phyloP scores from a whole-genome alignment of 495 filamentous ascomycete species.

The Tuber microsphaerosporum region DNA sequence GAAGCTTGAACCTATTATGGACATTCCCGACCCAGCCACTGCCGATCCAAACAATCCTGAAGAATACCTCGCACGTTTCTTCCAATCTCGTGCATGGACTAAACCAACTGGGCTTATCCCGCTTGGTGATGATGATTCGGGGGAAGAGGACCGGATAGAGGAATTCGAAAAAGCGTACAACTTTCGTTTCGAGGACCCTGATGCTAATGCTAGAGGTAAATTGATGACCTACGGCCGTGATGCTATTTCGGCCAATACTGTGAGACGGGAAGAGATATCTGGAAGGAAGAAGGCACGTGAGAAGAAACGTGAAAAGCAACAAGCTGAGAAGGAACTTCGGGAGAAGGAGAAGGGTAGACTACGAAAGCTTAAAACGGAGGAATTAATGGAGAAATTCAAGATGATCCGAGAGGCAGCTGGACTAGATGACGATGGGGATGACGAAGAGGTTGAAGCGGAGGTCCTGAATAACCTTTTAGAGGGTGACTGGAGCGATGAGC shows the following conservation, averaged over 20 bases:
- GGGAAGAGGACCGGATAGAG: constrained; percentile 73
- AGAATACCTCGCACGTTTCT: constrained; percentile 78
- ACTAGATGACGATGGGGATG: constrained; percentile 57
- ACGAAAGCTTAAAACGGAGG: constrained; percentile 77
- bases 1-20: constrained; percentile 42
- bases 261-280: constrained; percentile 72
- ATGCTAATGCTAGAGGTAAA: constrained; percentile 61
- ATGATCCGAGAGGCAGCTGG: constrained; percentile 84
- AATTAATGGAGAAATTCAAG: constrained; percentile 71
- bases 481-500: constrained; percentile 72
- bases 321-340: constrained; percentile 65
- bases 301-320: constrained; percentile 64
- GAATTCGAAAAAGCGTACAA: constrained; percentile 92
- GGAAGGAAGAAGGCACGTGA: constrained; percentile 69
- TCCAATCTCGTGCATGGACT: constrained; percentile 83
- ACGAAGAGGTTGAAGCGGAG: constrained; percentile 60
- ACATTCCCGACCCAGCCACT: constrained; percentile 47
- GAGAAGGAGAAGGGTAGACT: constrained; percentile 76
- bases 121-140: constrained; percentile 87
- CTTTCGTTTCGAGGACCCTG: constrained; percentile 87
- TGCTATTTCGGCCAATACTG: constrained; percentile 66
- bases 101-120: constrained; percentile 56
- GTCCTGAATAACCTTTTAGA: constrained; percentile 79
- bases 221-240: constrained; percentile 82
- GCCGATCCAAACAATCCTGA: constrained; percentile 82